Conservation (phyloP, 768 basidiomycete genomes). For the Rhizopogon salebrosus region DNA sequence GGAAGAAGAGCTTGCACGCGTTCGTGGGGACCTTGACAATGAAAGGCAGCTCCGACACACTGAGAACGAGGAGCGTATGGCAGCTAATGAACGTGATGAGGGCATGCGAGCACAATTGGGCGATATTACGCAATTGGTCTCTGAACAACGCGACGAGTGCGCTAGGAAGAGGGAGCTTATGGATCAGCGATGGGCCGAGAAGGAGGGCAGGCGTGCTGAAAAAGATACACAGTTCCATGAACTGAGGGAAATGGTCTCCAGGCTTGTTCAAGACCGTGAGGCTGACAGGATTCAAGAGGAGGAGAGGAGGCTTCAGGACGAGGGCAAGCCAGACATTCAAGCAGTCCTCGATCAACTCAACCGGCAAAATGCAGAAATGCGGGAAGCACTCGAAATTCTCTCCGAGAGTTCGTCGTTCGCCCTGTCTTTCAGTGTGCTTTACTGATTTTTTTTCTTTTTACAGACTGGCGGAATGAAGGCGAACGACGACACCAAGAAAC, state of each 20-base stretch:
- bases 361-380: conserved; percentile 55
- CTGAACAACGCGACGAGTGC: conserved; percentile 57
- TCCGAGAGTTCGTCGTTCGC: conserved; percentile 44
- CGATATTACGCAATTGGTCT: conserved; percentile 70
- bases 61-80: conserved; percentile 60
- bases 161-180: conserved; percentile 54
- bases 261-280: conserved; percentile 52
- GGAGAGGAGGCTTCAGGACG: conserved; percentile 47
- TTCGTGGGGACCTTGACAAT: conserved; percentile 55
- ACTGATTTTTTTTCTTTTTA: neutral
- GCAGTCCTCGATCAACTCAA: conserved; percentile 54
- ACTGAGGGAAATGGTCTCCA: conserved; percentile 56
- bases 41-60: conserved; percentile 54
- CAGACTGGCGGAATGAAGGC: conserved; percentile 68
- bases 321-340: conserved; percentile 59
- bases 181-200: conserved; percentile 63
- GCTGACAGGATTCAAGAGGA: conserved; percentile 46
- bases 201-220: conserved; percentile 49
- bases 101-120: conserved; percentile 53
- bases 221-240: conserved; percentile 56
- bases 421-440: neutral
- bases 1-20: conserved; percentile 55
- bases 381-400: conserved; percentile 47
- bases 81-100: conserved; percentile 56
- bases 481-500: conserved; percentile 62